Base-by-base conservation (phyloP, 2,329 filamentous ascomycete genomes). In the Alternaria viburni region DNA sequence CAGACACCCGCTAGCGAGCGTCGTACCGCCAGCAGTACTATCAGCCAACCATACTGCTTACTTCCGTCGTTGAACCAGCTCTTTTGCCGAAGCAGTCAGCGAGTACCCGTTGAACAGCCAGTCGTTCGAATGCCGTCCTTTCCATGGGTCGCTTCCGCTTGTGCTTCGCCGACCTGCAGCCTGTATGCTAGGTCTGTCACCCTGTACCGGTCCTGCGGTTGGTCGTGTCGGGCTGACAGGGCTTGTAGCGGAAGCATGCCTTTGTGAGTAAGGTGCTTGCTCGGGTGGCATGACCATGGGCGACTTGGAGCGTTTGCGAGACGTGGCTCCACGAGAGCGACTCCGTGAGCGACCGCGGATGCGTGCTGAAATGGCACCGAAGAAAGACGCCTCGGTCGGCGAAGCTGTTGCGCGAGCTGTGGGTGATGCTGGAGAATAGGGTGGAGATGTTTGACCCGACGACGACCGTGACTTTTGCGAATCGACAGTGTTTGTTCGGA, bases 71-170 rank as follows among this genome's bases (percentile, higher is more conserved):
- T 74, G 65, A 12, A 77, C 50, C 25, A 78, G 47, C 19, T 72
- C 75, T 55, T 74, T 80, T 19, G 77, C 74, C 10, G 74, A 72
- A 32, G 76, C 77, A n/a, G 75, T 77, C 10, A 80, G 75, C 15
- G 77, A 79, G 61, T 77, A 79, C 44, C 74, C 77, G 45, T 74
- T 74, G 59, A 81, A 81, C 5, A 81, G 68, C 79, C 79, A 81
- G 9, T 75, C 74, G 58, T 81, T 81, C 23, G 78, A 77, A 63
- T 81, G 79, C 8, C 79, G 73, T 55, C 77, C 77, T 10, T 71
- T 68, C 77, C 77, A 80, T 59, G 73, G 71, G 60, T 79, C 75
- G 62, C 77, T 79, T 50, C 72, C 72, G 51, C 66, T 68, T 5
- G 75, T 77, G 64, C 73, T 74, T 26, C 71, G 64, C 52, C 78